Base-by-base conservation (phyloP, 2,329 filamentous ascomycete genomes). In the Kalmusia sp. region DNA sequence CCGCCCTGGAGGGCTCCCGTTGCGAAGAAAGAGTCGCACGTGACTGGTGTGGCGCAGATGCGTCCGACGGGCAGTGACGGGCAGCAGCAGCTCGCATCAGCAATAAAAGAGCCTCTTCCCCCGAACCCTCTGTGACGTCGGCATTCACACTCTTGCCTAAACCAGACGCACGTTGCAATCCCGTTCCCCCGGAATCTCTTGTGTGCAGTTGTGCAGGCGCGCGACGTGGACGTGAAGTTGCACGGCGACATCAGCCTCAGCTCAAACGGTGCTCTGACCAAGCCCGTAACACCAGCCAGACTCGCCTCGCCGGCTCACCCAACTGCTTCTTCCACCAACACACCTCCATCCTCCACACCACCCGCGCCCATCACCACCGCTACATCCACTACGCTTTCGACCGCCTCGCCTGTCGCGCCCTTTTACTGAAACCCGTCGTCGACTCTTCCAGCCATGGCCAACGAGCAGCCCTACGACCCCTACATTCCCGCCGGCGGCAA, bases 381-480 rank as follows among this genome's bases (percentile, higher is more conserved):
- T 45, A 56, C 54, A 52, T 41, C 44, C 31, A 34, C 43, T 53
- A 59, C 62, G 39, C 22, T 30, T 38, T n/a, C 21, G 38, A 34
- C 27, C 28, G 44, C 51, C 52, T 55, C 55, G 34, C 46, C 53
- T 41, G 54, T 67, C 62, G 57, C 61, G 63, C 51, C 24, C 61
- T 43, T 41, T 24, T 15, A 48, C 38, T 30, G 34, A 56, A 38
- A 34, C 28, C 52, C 55, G 22, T 45, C 44, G 49, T 49, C 51
- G 52, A 54, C 45, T 49, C 31, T 49, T 53, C 51, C 59, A 58
- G 77, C 68, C 68, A 85, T 86, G 83, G 80, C 81, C 74, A 80
- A 80, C 65, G 80, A 86, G 70, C 79, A 82, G 67, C 91, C 91
- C 64, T 96, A 96, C 78, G 91, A 96, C 79, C 91, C 91, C 60